phyloP scores from a whole-genome alignment of 257 asterid genomes.

The Solanum virginianum region DNA sequence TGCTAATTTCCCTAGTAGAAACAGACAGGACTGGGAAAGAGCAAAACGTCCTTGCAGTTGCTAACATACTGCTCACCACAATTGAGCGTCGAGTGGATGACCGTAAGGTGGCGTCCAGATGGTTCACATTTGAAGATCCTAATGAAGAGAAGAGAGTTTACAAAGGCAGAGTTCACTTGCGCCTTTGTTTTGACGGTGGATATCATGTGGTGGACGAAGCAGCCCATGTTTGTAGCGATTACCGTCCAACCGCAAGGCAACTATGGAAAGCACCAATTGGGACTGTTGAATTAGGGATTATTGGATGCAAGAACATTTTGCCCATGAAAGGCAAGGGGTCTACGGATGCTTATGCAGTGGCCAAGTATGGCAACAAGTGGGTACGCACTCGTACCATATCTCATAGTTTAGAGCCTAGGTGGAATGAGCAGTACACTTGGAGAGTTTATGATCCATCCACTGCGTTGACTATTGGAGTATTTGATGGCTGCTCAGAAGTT shows the following conservation, averaged over 20 bases:
- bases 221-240: constrained; percentile 70
- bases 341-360: constrained; percentile 74
- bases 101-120: constrained; percentile 59
- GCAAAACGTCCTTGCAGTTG: constrained; percentile 35
- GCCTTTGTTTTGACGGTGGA: constrained; percentile 79
- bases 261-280: constrained; percentile 79
- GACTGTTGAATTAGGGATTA: constrained; percentile 52
- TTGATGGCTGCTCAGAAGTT: constrained; percentile 58
- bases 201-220: constrained; percentile 92
- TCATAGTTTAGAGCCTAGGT: constrained; percentile 55
- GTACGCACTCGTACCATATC: constrained; percentile 73
- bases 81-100: constrained; percentile 79
- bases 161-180: constrained; percentile 63
- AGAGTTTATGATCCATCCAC: constrained; percentile 82
- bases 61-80: constrained; percentile 43
- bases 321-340: constrained; percentile 72
- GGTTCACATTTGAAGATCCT: constrained; percentile 72
- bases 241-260: constrained; percentile 79
- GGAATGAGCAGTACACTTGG: constrained; percentile 96
- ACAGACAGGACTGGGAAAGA: constrained; percentile 32
- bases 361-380: constrained; percentile 85
- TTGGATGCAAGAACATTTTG: constrained; percentile 62
- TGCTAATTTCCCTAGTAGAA: constrained; percentile 34
- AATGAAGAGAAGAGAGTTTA: constrained; percentile 37
- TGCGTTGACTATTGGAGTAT: constrained; percentile 60